Evolutionary conservation across 2,329 filamentous ascomycete genomes (phyloP), one percentile per base, ranked within the genome.

Genomic region (Helotiales sp.): DNA sequence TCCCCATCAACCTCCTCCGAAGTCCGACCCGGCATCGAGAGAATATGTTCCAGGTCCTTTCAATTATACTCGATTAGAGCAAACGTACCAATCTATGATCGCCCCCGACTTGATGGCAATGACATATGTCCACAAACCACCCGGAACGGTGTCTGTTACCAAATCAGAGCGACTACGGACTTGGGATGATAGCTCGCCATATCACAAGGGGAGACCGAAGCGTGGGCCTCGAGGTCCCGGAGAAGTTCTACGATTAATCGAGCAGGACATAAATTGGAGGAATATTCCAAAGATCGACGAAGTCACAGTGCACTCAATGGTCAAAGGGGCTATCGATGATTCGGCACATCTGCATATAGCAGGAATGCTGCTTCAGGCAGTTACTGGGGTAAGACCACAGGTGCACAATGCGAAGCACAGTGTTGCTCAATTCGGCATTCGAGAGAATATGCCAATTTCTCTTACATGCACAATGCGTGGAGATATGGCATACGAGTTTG

Each of bases 41-140:
- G 81, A 91, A 71, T 99, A 95, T 74, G 81, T 90, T 25, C 93
- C 95, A 0, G 95, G 95, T 0, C 95, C 95, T 1, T 99, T 98
- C 80, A 89, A 88, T 70, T 81, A 90, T 50, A 90, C 93, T 12
- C 89, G 95, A 54, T 82, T 97, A 58, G 87, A 91, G 75, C 91
- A 98, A 75, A 97, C 93, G 49, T 97, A 90, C 79, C 83, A 95
- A 70, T 86, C 86, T 67, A 96, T 92, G 59, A 83, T 97, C 66
- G 89, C 91, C 40, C 81, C 90, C 29, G 95, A 99, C 75, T 82
- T 97, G 67, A 85, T 98, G 78, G 89, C 92, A 47, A 82, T 99
- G 69, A 86, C 89, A 66, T 99, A 99, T 78, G 83, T 85, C 55
- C 95, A 99, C 78, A 84, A 79, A 52, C 90, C 91, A 1, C 93